Conservation (phyloP, 768 basidiomycete genomes). For the Galerina marginata region DNA sequence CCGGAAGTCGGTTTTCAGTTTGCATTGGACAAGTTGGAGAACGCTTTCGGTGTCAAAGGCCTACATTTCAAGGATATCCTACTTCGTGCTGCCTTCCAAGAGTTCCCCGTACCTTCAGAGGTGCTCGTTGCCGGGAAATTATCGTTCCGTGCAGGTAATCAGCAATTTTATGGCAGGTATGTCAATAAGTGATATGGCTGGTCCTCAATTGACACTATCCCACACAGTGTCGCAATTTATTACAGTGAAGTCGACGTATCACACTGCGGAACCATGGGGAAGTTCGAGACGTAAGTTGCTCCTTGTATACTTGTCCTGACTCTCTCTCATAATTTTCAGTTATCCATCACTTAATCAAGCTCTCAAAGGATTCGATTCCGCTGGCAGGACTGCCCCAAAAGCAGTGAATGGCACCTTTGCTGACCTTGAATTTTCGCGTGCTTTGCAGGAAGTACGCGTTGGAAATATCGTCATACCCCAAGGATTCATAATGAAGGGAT, state of each 20-base stretch:
- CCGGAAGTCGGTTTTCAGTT: conserved; percentile 1
- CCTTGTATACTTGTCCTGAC: background rate
- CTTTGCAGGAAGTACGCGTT: background rate
- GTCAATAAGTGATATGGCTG: background rate
- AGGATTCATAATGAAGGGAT: background rate
- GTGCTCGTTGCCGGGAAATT: background rate
- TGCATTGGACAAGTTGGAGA: background rate
- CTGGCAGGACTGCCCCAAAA: background rate
- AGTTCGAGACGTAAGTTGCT: background rate
- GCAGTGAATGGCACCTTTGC: background rate
- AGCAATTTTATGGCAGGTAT: background rate
- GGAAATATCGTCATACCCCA: background rate
- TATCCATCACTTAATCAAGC: background rate
- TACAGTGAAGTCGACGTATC: background rate
- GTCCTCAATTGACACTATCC: background rate
- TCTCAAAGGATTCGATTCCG: background rate
- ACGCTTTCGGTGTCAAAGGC: background rate
- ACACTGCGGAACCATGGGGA: background rate
- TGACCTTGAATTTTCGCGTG: background rate
- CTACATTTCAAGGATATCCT: background rate
- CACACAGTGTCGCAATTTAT: background rate
- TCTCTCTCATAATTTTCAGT: background rate
- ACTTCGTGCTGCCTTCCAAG: background rate
- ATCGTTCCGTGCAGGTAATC: background rate
- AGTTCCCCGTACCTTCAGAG: background rate